Evolutionary conservation across 2,329 filamentous ascomycete genomes (phyloP).

Genomic region (Ilyonectria mors-panacis): DNA sequence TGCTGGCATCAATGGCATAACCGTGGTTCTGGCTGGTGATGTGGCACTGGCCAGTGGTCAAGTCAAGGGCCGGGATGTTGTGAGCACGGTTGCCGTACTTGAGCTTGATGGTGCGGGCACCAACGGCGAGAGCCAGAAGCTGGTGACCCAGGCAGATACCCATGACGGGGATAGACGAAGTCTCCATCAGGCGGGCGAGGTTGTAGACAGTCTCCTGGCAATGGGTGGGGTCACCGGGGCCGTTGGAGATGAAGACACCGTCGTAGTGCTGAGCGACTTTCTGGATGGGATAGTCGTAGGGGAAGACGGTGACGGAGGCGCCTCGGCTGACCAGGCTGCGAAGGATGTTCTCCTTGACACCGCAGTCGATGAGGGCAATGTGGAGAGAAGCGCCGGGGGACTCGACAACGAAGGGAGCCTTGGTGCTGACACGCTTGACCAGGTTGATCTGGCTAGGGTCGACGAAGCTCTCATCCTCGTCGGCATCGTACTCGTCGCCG

Average conservation of each 20-base stretch:
- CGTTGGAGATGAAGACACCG: slow-evolving; percentile 99
- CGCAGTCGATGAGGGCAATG: slow-evolving; percentile 95
- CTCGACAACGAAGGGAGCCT: slow-evolving; percentile 96
- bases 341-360: slow-evolving; percentile 99
- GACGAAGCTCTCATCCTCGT: slow-evolving; percentile 96
- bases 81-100: slow-evolving; percentile 99
- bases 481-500: slow-evolving; percentile 97
- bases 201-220: slow-evolving; percentile 96
- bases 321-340: slow-evolving; percentile 93
- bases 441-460: slow-evolving; percentile 98
- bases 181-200: slow-evolving; percentile 90
- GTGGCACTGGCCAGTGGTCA: slow-evolving; percentile 97
- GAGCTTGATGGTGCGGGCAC: slow-evolving; percentile 92
- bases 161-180: slow-evolving; percentile 92
- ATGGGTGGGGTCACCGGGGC: slow-evolving; percentile 97
- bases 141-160: slow-evolving; percentile 98
- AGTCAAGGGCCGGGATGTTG: slow-evolving; percentile 95
- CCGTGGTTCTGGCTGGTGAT: slow-evolving; percentile 99
- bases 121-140: slow-evolving; percentile 88
- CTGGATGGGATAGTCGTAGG: slow-evolving; percentile 97
- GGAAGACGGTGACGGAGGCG: slow-evolving; percentile 93
- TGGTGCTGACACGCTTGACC: slow-evolving; percentile 96
- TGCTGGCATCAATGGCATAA: slow-evolving; percentile 91
- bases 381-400: slow-evolving; percentile 88
- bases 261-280: slow-evolving; percentile 99